Evolutionary conservation across 2,329 filamentous ascomycete species (phyloP), one percentile per base, ranked within the genome.

Genomic region (Ramularia endophylla): DNA sequence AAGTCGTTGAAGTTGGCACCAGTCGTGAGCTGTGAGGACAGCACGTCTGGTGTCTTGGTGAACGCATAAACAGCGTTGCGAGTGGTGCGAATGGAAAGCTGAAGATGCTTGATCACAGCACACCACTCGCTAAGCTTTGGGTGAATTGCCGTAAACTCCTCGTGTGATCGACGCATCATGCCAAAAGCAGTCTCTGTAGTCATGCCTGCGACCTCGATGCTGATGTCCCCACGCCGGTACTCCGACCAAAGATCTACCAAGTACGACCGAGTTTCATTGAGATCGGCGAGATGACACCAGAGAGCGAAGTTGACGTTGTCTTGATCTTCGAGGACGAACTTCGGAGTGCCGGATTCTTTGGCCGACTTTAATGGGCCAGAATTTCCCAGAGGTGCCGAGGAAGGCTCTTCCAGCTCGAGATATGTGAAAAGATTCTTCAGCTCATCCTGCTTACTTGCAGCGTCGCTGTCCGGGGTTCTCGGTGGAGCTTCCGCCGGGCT

Each of bases 281-380:
- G 13, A 17, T 42, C 40, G 12, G 17, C 13, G 5, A 38, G 25
- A 20, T 29, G 38, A 29, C 33, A 37, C 40, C 40, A 42, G 2
- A 42, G 34, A 18, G 40, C 40, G 20, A 42, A 42, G n/a, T 9
- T 29, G n/a, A 22, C 37, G 16, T 31, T 17, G 17, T 31, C 15
- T 9, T 31, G 15, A n/a, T 32, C 37, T 3, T 31, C 27, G 19
- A 39, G 27, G 15, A n/a, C 16, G 27, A 19, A 36, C 8, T 25
- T 22, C 11, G 11, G 6, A 8, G 15, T 17, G 13, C 17, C 17
- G 8, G 17, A 5, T n/a, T 28, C 13, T 8, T 9, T 15, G 6
- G 19, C 16, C 3, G n/a, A 7, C 11, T 3, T 4, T 5, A 34
- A 9, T 6, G 2, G 22, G 5, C 4, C 8, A 4, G 16, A 22